Base-by-base conservation (phyloP, 768 basidiomycete species). In the Daedaleopsis sinensis region DNA sequence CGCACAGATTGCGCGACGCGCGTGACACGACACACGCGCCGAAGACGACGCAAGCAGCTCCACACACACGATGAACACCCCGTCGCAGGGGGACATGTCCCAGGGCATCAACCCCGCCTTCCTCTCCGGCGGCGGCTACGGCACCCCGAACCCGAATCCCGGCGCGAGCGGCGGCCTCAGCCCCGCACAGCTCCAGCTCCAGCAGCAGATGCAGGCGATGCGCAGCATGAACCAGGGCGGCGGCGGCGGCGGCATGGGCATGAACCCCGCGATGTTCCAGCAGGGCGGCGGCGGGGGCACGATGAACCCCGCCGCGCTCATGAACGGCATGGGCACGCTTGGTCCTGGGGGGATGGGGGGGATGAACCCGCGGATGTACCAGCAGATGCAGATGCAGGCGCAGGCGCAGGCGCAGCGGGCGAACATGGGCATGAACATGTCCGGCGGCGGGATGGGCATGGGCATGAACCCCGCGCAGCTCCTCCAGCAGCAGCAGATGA, bases 281-380 rank as follows among this genome's bases (percentile, higher is more conserved):
- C 62, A 63, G 32, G 49, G 62, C 38, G 57, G 39, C 12, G 55
- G 50, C 18, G 50, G 50, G 11, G 50, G 50, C 7, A 49, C 47
- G 46, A 63, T 72, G 63, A 72, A 73, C 60, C 67, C 69, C 23
- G 63, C 65, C 19, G 65, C 65, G 44, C 63, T 69, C 27, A 65
- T 63, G 61, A 61, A 65, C 56, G 55, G 59, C 27, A 61, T 64
- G 56, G 64, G 68, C 16, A 63, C 64, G 50, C 67, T 68, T 67
- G 70, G 60, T 23, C 52, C 59, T n/a, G 55, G 52, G 13, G 57
- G 54, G 0, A 62, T 62, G 63, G 52, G 37, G 10, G 55, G 57
- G n/a, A 53, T 61, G 54, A 42, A 53, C 56, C 46, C 51, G 24
- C 57, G 62, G 6, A 59, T 64, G 27, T 59, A 56, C 50, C 62